A percentile compares a stretch with the other conserved stretches of the same genome.
These are phyloP conservation scores for Coffea humblotiana DNA, from an alignment of 305 asterid genomes.

Conservation along the genomic window DNA sequence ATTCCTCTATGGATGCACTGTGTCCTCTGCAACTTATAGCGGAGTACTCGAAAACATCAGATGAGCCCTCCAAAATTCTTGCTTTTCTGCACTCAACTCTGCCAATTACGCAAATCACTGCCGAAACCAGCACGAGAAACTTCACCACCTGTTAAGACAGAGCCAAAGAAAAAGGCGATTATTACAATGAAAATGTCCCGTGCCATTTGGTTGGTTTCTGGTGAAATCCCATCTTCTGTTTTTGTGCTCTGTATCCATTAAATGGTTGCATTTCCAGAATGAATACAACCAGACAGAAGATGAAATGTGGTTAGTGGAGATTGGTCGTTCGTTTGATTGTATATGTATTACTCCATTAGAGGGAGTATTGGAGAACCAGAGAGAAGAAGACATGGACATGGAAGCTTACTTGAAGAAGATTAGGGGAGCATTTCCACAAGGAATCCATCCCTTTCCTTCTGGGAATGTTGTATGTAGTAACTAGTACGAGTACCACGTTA, in stretches of 20 bases:
- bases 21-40: conserved; percentile 40
- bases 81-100: conserved; percentile 30
- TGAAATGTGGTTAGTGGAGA: neutral
- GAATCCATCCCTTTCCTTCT: neutral
- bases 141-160: conserved; percentile 21
- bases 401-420: conserved; percentile 21
- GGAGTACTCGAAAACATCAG: conserved; percentile 25
- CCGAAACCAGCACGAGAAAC: conserved; percentile 19
- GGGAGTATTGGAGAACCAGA: neutral
- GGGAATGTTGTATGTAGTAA: neutral
- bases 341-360: neutral
- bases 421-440: neutral
- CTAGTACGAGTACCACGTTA: neutral
- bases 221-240: neutral
- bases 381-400: neutral
- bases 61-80: conserved; percentile 4
- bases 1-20: conserved; percentile 38
- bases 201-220: neutral
- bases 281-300: neutral
- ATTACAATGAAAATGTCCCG: neutral
- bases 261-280: neutral
- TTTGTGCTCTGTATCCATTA: neutral
- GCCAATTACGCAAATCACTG: conserved; percentile 1
- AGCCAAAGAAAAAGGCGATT: neutral
- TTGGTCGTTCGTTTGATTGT: neutral